Evolutionary conservation across 768 basidiomycete genomes (phyloP), one percentile per base, ranked within the genome.

Genomic region (Galerina marginata): DNA sequence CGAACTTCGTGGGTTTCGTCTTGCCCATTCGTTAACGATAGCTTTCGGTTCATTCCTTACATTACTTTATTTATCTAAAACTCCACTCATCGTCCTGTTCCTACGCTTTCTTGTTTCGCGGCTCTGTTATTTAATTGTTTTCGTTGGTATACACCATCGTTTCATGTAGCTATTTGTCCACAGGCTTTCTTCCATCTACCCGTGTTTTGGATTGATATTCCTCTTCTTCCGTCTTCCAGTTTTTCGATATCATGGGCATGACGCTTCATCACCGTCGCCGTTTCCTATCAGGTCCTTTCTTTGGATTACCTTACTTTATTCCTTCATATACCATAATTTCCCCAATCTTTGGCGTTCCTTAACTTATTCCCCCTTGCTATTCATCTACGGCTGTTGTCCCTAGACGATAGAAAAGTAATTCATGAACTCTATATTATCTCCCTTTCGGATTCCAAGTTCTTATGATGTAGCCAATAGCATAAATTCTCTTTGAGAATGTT

Each of bases 351-450:
- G 29, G 1, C 15, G 29, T 14, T 39, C 16, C 48, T 5, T 54
- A 54, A 54, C 39, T 54, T 54, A 54, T 54, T 54, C 14, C 20
- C 23, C 25, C 23, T 23, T 33, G n/a, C 38, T 53, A 33, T 39
- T 53, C 38, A 29, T 26, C 9, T 33, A 1, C n/a, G 15, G 36
- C 20, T 33, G 36, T 49, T 49, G 36, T 49, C 26, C 37, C 38
- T 33, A 53, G 51, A 23, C 25, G 42, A 12, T 12, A 43, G 53
- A 33, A 25, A 43, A 54, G 44, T 44, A 43, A 54, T 54, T 54
- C 20, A 20, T 20, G 20, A 20, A 20, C 20, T 20, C 3, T 6
- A 9, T 33, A 16, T 52, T 26, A 37, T 11, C 9, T 52, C 20
- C 20, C n/a, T 16, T 42, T 14, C n/a, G 25, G 4, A 33, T 44